Evolutionary conservation across 2,329 filamentous ascomycete genomes (phyloP).

Genomic region (Arachnomyces sp.): DNA sequence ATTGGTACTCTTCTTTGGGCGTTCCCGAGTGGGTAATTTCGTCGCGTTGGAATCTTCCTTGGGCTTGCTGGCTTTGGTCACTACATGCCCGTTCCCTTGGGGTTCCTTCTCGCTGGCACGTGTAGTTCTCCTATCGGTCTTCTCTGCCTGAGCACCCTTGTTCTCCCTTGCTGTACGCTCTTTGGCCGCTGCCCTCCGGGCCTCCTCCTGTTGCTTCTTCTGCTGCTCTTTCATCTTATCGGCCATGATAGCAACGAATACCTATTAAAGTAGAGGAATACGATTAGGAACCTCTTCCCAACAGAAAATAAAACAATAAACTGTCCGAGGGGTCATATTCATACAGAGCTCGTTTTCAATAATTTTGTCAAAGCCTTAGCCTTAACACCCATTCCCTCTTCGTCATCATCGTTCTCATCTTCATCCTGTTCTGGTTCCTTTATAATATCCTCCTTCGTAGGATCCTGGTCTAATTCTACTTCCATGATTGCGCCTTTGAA

Average conservation of each 20-base stretch:
- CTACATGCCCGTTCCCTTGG: conserved; percentile 13
- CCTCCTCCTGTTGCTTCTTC: conserved; percentile 38
- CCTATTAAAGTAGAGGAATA: conserved; percentile 19
- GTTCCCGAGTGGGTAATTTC: no score
- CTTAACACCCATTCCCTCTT: conserved; percentile 37
- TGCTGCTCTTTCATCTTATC: conserved; percentile 42
- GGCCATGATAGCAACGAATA: conserved; percentile 43
- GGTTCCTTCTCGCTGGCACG: conserved; percentile 22
- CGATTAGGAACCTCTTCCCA: not conserved
- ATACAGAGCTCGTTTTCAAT: conserved; percentile 39
- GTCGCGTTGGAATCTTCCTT: conserved; percentile 20
- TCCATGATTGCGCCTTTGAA: conserved; percentile 12
- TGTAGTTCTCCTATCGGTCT: conserved; percentile 23
- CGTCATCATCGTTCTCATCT: conserved; percentile 18
- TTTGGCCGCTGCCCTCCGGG: conserved; percentile 29
- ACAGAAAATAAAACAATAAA: not conserved
- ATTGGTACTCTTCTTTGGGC: conserved; percentile 17
- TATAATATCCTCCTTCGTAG: conserved; percentile 1
- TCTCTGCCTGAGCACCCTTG: conserved; percentile 16
- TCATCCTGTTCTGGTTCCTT: conserved; percentile 11
- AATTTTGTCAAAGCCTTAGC: conserved; percentile 39
- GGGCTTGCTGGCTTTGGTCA: conserved; percentile 16
- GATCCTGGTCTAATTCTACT: conserved; percentile 3
- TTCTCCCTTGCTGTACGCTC: conserved; percentile 20
- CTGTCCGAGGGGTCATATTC: conserved; percentile 8